Conservation (phyloP, 2,329 filamentous ascomycete species). For the Penicillium verrucosum region DNA sequence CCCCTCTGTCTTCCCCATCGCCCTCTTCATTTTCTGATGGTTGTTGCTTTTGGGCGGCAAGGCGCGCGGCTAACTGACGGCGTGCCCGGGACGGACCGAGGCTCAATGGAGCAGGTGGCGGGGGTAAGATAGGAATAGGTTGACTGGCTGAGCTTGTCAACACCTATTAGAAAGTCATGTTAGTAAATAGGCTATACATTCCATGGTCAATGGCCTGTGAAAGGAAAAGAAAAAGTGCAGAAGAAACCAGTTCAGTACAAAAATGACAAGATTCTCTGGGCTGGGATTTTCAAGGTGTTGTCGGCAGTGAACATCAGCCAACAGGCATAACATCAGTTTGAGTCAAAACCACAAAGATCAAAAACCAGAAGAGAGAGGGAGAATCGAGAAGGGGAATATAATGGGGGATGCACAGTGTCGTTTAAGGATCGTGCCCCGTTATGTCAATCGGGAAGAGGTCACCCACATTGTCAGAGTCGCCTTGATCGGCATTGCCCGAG, state of each 20-base stretch:
- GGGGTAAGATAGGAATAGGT: conserved; percentile 44
- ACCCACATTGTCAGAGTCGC: conserved; percentile 64
- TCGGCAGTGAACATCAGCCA: neutral
- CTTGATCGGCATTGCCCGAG: conserved; percentile 41
- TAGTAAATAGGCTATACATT: conserved; percentile 7
- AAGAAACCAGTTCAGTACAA: neutral
- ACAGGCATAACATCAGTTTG: neutral
- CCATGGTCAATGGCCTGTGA: neutral
- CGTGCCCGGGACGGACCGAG: conserved; percentile 82
- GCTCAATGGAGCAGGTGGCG: conserved; percentile 75
- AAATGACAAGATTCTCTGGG: neutral
- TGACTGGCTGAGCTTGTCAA: conserved; percentile 38
- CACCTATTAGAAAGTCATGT: conserved; percentile 19
- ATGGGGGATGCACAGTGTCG: conserved; percentile 11
- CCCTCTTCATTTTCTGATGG: conserved; percentile 43
- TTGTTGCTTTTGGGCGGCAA: conserved; percentile 72
- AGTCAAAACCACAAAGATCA: neutral
- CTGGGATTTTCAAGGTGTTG: neutral
- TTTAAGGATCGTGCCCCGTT: conserved; percentile 58
- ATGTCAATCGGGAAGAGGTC: conserved; percentile 60
- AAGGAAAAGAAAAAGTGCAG: neutral
- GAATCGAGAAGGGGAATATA: conserved; percentile 9
- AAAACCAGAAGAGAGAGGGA: neutral
- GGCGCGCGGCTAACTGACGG: conserved; percentile 81
- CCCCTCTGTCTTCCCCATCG: conserved; percentile 25